Base-by-base conservation (phyloP, 257 asterid genomes). In the Leonotis leonurus region DNA sequence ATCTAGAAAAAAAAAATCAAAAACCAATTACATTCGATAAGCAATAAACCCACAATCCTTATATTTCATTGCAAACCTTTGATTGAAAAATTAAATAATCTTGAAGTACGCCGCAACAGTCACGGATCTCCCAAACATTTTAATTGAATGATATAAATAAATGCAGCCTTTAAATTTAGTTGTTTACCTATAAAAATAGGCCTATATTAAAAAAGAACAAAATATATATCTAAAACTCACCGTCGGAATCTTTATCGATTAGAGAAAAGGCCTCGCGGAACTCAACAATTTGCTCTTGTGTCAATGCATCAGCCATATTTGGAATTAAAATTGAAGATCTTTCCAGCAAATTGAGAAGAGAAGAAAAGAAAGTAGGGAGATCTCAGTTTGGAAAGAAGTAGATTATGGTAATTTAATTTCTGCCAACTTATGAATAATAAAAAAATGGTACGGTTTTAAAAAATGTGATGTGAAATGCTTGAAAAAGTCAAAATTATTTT, bases 201-300 rank as follows among this genome's bases (percentile, higher is more conserved):
- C n/a, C n/a, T n/a, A n/a, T n/a, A n/a, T n/a, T n/a, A n/a, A n/a
- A n/a, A n/a, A n/a, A n/a, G n/a, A n/a, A n/a, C n/a, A n/a, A n/a
- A n/a, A n/a, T n/a, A n/a, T n/a, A n/a, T n/a, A n/a, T n/a, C n/a
- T n/a, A n/a, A 24, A 14, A 29, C 62, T 54, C 24, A 65, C 55
- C 43, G 40, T 84, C 86, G 2, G 82, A 79, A 53, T 84, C 86
- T 71, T 70, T 84, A 52, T 84, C 91, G 3, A 84, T 84, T 25
- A 84, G 70, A 51, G 63, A 58, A 45, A 84, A 84, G 10, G 88
- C 88, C 63, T 84, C 88, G 9, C 78, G 64, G 60, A 81, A 77
- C 69, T 81, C 88, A 18, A 79, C 60, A 79, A 81, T 75, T 70
- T 81, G 91, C 1, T 74, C 82, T 32, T 72, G 78, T 1, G 79